A percentile compares a stretch with the other conserved stretches of the same genome.
phyloP scores from a whole-genome alignment of 2,329 filamentous ascomycete genomes.

The Trichophyton mentagrophytes region DNA sequence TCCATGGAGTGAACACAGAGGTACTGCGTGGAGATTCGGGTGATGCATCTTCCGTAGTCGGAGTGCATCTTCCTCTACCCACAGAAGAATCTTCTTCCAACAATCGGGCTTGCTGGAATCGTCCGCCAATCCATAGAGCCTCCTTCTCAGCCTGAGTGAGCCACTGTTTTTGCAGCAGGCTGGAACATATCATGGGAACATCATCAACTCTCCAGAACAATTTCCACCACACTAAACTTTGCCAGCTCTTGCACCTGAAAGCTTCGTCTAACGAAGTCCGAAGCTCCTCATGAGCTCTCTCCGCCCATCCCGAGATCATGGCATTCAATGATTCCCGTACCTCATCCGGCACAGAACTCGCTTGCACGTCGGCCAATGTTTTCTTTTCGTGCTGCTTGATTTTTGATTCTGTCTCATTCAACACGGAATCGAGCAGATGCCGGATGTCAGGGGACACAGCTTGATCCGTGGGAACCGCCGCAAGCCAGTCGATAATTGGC shows the following conservation, averaged over 20 bases:
- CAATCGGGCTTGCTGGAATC: conserved; percentile 54
- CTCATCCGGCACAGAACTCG: conserved; percentile 28
- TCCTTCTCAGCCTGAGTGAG: conserved; percentile 65
- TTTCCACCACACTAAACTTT: conserved; percentile 81
- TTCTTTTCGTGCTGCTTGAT: conserved; percentile 20
- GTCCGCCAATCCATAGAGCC: conserved; percentile 70
- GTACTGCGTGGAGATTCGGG: neutral
- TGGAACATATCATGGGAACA: conserved; percentile 66
- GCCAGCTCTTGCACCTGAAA: conserved; percentile 65
- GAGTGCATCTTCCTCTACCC: neutral
- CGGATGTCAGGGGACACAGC: conserved; percentile 54
- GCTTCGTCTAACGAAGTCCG: conserved; percentile 66
- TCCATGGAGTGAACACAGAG: conserved; percentile 41
- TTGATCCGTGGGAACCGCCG: conserved; percentile 30
- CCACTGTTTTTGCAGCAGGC: conserved; percentile 66
- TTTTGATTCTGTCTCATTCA: conserved; percentile 33
- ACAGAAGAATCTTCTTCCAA: conserved; percentile 16
- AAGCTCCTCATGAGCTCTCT: conserved; percentile 69
- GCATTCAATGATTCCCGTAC: conserved; percentile 41
- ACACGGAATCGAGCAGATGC: conserved; percentile 53
- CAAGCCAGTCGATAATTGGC: conserved; percentile 52
- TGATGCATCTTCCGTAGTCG: neutral
- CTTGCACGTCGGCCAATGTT: conserved; percentile 21
- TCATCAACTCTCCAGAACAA: conserved; percentile 92
- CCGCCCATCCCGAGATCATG: conserved; percentile 59